Conservation (phyloP, 108 stramenopile species). For the Schizochytrium sp. region DNA sequence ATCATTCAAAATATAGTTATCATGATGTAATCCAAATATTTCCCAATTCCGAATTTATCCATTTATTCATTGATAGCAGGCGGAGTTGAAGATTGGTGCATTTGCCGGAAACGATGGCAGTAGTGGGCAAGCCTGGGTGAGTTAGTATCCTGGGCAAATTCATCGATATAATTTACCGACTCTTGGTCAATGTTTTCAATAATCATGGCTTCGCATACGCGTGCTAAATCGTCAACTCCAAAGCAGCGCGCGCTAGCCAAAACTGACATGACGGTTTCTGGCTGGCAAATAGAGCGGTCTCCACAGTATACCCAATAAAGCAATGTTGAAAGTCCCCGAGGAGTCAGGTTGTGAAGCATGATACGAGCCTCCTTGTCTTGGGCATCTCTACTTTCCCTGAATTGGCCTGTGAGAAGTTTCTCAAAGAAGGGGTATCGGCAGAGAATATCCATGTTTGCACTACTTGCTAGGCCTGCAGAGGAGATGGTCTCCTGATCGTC, state of each 20-base stretch:
- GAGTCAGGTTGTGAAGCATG: constrained; percentile 55
- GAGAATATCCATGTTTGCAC: constrained; percentile 24
- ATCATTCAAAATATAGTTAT: too few relatives aligned
- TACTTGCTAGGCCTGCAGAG: neutral
- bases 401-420: constrained; percentile 23
- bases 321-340: neutral
- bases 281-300: constrained; percentile 14
- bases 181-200: constrained; percentile 10
- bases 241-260: constrained; percentile 50
- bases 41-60: neutral
- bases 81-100: neutral
- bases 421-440: constrained; percentile 52
- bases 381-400: neutral
- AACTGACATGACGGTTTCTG: constrained; percentile 54
- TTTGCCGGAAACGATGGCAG: neutral
- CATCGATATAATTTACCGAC: neutral
- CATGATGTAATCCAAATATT: neutral
- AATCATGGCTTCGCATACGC: constrained; percentile 17
- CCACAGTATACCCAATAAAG: constrained; percentile 49
- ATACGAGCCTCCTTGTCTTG: neutral
- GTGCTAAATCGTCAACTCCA: constrained; percentile 54
- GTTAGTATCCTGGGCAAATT: constrained; percentile 48
- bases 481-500: neutral
- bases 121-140: constrained; percentile 11
- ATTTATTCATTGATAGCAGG: neutral